Percentiles rank a stretch among this genome's conserved stretches.
phyloP scores from a whole-genome alignment of 257 asterid genomes.

The Ballota nigra region DNA sequence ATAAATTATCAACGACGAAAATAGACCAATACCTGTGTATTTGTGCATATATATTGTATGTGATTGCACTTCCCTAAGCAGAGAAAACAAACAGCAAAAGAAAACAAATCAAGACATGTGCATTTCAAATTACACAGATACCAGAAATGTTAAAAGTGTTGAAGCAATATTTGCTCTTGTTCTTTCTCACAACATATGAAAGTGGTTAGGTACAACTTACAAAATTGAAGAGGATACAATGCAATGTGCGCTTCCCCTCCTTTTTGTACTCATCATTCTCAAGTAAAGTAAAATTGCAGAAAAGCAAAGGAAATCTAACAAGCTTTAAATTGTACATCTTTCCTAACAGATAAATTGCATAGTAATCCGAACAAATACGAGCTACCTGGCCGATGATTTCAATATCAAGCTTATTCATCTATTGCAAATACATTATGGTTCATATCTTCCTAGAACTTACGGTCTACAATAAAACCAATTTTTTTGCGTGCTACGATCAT shows the following conservation, averaged over 20 bases:
- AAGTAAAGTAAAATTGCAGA: neutral
- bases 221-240: constrained; percentile 30
- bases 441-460: no score
- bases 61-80: no score
- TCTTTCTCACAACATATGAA: constrained; percentile 25
- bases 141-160: no score
- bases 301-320: constrained; percentile 25
- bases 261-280: constrained; percentile 14
- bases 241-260: constrained; percentile 19
- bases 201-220: constrained; percentile 27
- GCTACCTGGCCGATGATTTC: constrained; percentile 29
- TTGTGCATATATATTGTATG: no score
- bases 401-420: no score
- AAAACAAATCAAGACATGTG: neutral
- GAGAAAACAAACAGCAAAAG: no score
- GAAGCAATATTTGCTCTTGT: constrained; percentile 17
- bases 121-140: neutral
- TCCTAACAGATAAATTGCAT: constrained; percentile 6
- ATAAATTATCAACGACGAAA: neutral
- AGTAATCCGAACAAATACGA: neutral
- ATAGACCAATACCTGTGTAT: neutral
- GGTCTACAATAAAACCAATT: no score
- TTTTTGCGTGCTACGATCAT: no score
- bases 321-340: constrained; percentile 21
- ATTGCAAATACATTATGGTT: no score